Evolutionary conservation across 148 eudicot genomes (phyloP).

Genomic region (Vaccinium myrtillus): DNA sequence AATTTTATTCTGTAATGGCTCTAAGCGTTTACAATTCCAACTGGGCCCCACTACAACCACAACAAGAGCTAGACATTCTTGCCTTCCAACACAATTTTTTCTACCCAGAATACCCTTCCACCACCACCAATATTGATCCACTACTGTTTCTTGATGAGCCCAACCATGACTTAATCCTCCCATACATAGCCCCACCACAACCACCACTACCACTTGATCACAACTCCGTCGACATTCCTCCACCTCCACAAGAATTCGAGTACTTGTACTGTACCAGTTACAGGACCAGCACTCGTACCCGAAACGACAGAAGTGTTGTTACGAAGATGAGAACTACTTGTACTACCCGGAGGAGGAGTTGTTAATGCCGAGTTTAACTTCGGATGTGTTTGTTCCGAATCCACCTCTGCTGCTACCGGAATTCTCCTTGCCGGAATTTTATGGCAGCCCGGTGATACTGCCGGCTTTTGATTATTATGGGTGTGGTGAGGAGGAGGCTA

Average conservation of each 20-base stretch:
- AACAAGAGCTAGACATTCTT: conserved; percentile 18
- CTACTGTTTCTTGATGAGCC: neutral
- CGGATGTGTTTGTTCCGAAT: neutral
- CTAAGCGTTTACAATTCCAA: conserved; percentile 31
- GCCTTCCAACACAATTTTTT: conserved; percentile 5
- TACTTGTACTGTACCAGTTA: neutral
- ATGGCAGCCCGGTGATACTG: neutral
- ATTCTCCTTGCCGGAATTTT: neutral
- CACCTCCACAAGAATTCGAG: neutral
- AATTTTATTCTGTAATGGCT: conserved; percentile 1
- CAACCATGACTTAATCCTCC: neutral
- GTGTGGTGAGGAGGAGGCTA: neutral
- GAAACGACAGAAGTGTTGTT: conserved; percentile 11
- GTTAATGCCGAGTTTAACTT: neutral
- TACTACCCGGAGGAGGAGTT: neutral
- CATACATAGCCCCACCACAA: neutral
- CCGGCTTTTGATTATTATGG: neutral
- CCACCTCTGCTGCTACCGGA: neutral
- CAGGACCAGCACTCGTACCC: neutral
- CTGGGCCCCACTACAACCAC: conserved; percentile 14
- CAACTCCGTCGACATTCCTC: neutral
- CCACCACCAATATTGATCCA: neutral
- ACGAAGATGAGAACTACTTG: neutral
- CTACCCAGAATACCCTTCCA: conserved; percentile 9
- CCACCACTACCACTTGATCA: neutral